Base-by-base conservation (phyloP, 805 yeast genomes). In the Yamadazyma sp. region DNA sequence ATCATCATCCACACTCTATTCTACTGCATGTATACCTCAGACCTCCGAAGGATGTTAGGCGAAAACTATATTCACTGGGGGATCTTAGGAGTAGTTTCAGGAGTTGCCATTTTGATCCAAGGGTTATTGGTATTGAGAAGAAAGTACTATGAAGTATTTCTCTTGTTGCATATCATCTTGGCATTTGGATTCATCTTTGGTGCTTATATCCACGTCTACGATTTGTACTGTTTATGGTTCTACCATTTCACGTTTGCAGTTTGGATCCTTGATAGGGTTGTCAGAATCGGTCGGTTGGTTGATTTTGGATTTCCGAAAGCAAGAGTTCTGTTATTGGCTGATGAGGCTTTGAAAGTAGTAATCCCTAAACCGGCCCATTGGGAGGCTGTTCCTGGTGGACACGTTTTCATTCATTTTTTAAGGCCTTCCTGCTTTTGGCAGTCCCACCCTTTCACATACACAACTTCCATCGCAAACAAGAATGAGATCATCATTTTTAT, bases 181-280 rank as follows among this genome's bases (percentile, higher is more conserved):
- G 88, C 79, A 3, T 57, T 69, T 4, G 44, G 62, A 4, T 75
- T 73, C 40, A 49, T 75, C 10, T 54, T 55, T n/a, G 78, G 75
- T 2, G 71, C 77, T 3, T 72, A 73, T 62, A 32, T 61, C 6
- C 83, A 77, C 44, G 68, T 80, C 54, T 66, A 71, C 48, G 49
- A 62, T 61, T 47, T 61, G 19, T 55, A 51, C 19, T 62, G 59
- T 34, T 42, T 53, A 22, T 55, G 64, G 57, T 73, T 61, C n/a
- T 52, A 57, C 42, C 78, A 75, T 40, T 73, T 78, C 4, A 53
- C 80, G 6, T 70, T 77, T 42, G 81, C 77, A 0, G 66, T 87
- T 6, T 88, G 95, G 95, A 71, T 65, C 1, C 68, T 78, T 46
- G 95, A 88, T 53, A 65, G 90, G 38, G 42, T 77, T 0, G 50